phyloP scores from a whole-genome alignment of 2,329 filamentous ascomycete genomes.

The Aspergillus candidus region DNA sequence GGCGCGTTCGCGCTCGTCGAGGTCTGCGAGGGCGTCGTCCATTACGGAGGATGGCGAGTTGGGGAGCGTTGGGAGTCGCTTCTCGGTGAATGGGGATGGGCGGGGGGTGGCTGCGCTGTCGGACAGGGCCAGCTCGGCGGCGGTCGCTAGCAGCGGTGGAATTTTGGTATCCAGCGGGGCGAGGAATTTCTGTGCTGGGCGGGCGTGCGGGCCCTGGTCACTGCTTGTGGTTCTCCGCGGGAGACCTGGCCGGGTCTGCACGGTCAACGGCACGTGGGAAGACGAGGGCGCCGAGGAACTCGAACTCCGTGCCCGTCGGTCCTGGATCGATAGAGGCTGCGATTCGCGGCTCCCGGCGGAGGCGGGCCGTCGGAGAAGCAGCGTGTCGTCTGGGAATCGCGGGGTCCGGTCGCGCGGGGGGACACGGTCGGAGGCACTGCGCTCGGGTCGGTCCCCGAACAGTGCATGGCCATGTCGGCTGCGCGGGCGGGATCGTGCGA shows the following conservation, averaged over 20 bases:
- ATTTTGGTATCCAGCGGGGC: slow-evolving; percentile 15
- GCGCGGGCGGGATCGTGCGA: background rate
- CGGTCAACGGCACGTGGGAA: slow-evolving; percentile 22
- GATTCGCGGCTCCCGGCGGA: slow-evolving; percentile 6
- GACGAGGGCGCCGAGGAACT: slow-evolving; percentile 21
- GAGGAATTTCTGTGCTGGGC: slow-evolving; percentile 4
- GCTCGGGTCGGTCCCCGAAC: too few relatives aligned
- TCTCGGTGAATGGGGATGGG: slow-evolving; percentile 26
- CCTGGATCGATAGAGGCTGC: slow-evolving; percentile 28
- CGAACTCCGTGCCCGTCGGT: slow-evolving; percentile 32
- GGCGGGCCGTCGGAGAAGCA: slow-evolving; percentile 15
- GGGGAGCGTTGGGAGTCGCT: slow-evolving; percentile 41
- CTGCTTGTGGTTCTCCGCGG: slow-evolving; percentile 7
- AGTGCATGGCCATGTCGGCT: too few relatives aligned
- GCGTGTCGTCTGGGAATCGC: background rate
- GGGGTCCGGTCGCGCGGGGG: too few relatives aligned
- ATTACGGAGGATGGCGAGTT: slow-evolving; percentile 43
- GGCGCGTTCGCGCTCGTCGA: slow-evolving; percentile 27
- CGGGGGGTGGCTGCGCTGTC: slow-evolving; percentile 22
- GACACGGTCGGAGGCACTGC: too few relatives aligned
- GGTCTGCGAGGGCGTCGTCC: slow-evolving; percentile 34
- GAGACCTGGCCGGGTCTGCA: slow-evolving; percentile 16
- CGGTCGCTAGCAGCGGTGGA: slow-evolving; percentile 18
- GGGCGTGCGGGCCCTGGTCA: slow-evolving; percentile 8
- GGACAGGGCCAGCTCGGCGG: slow-evolving; percentile 10